These are phyloP conservation scores for Sporopachydermia lactativora DNA, from an alignment of 805 yeast species.

Conservation along the genomic window DNA sequence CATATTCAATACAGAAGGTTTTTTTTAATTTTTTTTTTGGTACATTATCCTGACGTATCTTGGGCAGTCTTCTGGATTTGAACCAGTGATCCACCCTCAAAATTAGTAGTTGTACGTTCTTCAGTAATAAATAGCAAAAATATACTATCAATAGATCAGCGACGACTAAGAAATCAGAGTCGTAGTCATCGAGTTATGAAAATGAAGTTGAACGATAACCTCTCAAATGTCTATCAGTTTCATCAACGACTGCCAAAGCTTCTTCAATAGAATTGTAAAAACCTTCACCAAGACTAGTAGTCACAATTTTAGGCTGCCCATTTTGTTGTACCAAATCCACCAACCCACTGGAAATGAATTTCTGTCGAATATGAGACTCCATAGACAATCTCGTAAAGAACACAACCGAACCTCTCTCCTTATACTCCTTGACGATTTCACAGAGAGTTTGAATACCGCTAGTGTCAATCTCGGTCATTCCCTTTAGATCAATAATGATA, in stretches of 20 bases:
- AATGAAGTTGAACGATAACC: not conserved
- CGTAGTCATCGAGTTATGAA: too few relatives aligned
- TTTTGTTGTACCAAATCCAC: constrained; percentile 6
- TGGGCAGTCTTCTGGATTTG: too few relatives aligned
- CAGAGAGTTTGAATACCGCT: constrained; percentile 21
- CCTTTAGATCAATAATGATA: constrained; percentile 23
- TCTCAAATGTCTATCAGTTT: constrained; percentile 4
- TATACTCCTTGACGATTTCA: constrained; percentile 19
- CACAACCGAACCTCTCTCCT: constrained; percentile 15
- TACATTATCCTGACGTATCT: too few relatives aligned
- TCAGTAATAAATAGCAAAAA: too few relatives aligned
- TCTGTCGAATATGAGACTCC: constrained; percentile 14
- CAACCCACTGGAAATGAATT: constrained; percentile 19
- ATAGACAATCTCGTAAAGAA: constrained; percentile 21
- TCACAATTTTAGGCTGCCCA: constrained; percentile 3
- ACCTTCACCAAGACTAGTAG: constrained; percentile 9
- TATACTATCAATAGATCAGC: too few relatives aligned
- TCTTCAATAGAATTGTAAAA: constrained; percentile 10
- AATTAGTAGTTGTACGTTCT: too few relatives aligned
- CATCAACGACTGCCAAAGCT: constrained; percentile 8
- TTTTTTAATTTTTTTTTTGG: too few relatives aligned
- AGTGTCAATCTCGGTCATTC: constrained; percentile 22
- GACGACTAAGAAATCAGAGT: too few relatives aligned
- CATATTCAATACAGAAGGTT: too few relatives aligned
- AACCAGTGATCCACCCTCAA: too few relatives aligned